These are phyloP conservation scores for Adansonia rubrostipa DNA, from an alignment of 441 rosid genomes.

Conservation along the genomic window DNA sequence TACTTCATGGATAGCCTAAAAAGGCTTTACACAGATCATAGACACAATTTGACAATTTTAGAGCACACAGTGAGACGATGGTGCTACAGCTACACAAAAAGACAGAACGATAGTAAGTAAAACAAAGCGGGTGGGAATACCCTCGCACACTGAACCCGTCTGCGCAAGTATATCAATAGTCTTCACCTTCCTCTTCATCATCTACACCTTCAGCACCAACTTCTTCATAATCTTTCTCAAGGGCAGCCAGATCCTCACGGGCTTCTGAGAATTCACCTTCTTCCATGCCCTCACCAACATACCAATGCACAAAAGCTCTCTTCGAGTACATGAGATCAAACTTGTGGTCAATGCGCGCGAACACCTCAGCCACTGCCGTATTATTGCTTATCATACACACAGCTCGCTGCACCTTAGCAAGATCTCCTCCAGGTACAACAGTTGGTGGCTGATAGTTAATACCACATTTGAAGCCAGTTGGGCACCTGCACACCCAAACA, in stretches of 20 bases:
- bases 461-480: constrained; percentile 94
- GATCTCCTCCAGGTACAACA: constrained; percentile 90
- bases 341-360: constrained; percentile 81
- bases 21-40: neutral
- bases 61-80: constrained; percentile 22
- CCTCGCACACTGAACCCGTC: constrained; percentile 24
- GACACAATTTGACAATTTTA: constrained; percentile 26
- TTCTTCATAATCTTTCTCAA: constrained; percentile 92
- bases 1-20: constrained; percentile 18
- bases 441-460: constrained; percentile 92
- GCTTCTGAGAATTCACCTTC: constrained; percentile 98
- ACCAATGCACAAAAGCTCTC: constrained; percentile 97
- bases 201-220: constrained; percentile 87
- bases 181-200: constrained; percentile 82
- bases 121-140: constrained; percentile 22
- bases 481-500: constrained; percentile 60
- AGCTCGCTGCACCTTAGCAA: constrained; percentile 89
- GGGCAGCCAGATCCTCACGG: constrained; percentile 60
- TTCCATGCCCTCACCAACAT: constrained; percentile 96
- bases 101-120: constrained; percentile 24
- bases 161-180: constrained; percentile 40
- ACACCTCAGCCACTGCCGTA: constrained; percentile 95
- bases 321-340: constrained; percentile 93
- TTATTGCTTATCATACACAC: constrained; percentile 98
- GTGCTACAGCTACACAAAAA: neutral